Percentiles rank a stretch among this genome's conserved stretches.
phyloP scores from a whole-genome alignment of 805 yeast species.

The Diddensiella transvaalensis region DNA sequence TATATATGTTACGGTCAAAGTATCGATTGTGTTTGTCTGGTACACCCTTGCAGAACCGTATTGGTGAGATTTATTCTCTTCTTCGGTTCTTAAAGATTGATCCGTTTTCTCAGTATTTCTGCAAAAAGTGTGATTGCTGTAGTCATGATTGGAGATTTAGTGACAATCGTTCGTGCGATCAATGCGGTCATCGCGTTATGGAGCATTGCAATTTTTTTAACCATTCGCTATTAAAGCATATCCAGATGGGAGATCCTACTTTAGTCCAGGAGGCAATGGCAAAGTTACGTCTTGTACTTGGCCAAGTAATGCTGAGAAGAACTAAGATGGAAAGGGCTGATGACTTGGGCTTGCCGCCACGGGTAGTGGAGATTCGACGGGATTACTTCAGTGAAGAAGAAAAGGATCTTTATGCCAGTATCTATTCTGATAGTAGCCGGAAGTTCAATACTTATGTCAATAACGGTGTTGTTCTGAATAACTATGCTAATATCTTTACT shows the following conservation, averaged over 20 bases:
- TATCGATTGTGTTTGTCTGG: conserved; percentile 93
- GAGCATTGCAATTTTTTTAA: conserved; percentile 92
- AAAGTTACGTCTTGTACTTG: conserved; percentile 67
- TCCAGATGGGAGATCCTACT: conserved; percentile 79
- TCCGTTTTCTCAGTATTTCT: conserved; percentile 86
- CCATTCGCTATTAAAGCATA: conserved; percentile 91
- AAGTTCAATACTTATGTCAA: conserved; percentile 90
- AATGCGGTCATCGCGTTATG: conserved; percentile 91
- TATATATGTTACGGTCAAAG: conserved; percentile 63
- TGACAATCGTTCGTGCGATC: conserved; percentile 78
- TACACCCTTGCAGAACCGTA: conserved; percentile 93
- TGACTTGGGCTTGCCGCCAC: conserved; percentile 95
- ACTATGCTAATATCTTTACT: conserved; percentile 95
- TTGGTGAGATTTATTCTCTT: conserved; percentile 93
- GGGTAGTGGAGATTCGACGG: conserved; percentile 82
- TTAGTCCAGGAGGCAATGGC: conserved; percentile 74
- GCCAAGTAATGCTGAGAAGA: conserved; percentile 85
- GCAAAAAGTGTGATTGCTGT: conserved; percentile 88
- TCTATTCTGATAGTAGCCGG: conserved; percentile 82
- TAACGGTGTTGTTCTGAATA: conserved; percentile 93
- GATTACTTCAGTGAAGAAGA: conserved; percentile 93
- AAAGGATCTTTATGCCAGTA: conserved; percentile 82
- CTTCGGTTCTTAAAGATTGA: conserved; percentile 77
- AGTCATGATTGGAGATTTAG: conserved; percentile 82
- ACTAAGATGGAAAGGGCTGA: conserved; percentile 96